Conservation (phyloP, 352 stramenopile species). For the Pythium dissimile region DNA sequence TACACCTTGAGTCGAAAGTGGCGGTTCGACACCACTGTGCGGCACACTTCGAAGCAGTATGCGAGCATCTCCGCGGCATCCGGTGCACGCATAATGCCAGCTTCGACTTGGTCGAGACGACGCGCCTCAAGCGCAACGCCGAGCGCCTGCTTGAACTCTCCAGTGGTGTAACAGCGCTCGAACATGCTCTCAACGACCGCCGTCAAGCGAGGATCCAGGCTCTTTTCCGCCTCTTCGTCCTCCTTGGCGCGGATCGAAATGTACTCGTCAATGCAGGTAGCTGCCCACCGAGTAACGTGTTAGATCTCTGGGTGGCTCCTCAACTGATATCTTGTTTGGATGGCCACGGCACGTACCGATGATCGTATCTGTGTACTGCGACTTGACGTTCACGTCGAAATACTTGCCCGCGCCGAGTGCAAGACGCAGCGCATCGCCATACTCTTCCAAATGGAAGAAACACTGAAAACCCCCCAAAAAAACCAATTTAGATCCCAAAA, state of each 20-base stretch:
- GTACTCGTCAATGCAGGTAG: slow-evolving; percentile 98
- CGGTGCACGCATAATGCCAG: slow-evolving; percentile 85
- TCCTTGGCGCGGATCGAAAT: slow-evolving; percentile 84
- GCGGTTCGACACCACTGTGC: slow-evolving; percentile 90
- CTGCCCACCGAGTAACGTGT: slow-evolving; percentile 17
- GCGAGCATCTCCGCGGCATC: slow-evolving; percentile 76
- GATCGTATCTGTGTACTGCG: slow-evolving; percentile 97
- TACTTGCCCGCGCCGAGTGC: slow-evolving; percentile 94
- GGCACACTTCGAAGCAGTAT: slow-evolving; percentile 94
- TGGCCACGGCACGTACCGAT: too few species aligned
- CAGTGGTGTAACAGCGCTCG: slow-evolving; percentile 93
- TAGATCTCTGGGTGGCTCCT: too few species aligned
- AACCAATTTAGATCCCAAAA: not conserved
- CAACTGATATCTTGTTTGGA: too few species aligned
- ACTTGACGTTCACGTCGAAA: slow-evolving; percentile 92
- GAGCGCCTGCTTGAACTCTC: slow-evolving; percentile 95
- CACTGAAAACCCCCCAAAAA: slow-evolving; percentile 42
- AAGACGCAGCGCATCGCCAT: slow-evolving; percentile 92
- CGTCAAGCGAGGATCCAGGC: slow-evolving; percentile 90
- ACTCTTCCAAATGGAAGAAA: slow-evolving; percentile 99
- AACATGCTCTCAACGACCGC: slow-evolving; percentile 98
- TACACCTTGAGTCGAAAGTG: slow-evolving; percentile 95
- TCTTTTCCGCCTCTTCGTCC: slow-evolving; percentile 66
- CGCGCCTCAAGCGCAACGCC: slow-evolving; percentile 96
- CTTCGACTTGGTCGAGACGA: slow-evolving; percentile 90